These are phyloP conservation scores for Daedaleopsis nitida DNA, from an alignment of 768 basidiomycete genomes.

Conservation along the genomic window DNA sequence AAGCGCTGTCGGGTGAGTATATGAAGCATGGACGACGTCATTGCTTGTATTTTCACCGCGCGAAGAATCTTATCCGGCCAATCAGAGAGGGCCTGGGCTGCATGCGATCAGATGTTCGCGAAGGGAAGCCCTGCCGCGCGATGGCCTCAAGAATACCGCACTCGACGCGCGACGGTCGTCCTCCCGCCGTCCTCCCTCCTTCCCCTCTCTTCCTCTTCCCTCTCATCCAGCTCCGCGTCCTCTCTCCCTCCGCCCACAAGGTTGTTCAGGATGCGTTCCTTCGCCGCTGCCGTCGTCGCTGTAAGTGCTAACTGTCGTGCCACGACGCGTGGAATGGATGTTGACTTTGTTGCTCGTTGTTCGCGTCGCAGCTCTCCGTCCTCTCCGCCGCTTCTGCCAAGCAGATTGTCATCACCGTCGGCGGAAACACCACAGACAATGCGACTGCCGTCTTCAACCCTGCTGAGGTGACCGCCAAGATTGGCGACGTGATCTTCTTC, in stretches of 20 bases:
- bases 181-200: neutral
- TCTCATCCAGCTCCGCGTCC: conserved; percentile 21
- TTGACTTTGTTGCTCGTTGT: neutral
- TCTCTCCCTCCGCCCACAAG: conserved; percentile 10
- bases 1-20: neutral
- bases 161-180: neutral
- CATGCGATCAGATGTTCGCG: neutral
- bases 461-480: conserved; percentile 40
- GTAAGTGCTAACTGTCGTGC: conserved; percentile 18
- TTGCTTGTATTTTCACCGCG: neutral
- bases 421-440: conserved; percentile 46
- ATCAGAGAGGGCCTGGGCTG: neutral
- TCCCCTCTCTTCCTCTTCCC: conserved; percentile 8
- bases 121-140: neutral
- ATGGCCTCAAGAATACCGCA: neutral
- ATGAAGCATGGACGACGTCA: neutral
- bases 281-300: conserved; percentile 18
- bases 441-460: conserved; percentile 50
- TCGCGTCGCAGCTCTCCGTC: conserved; percentile 13
- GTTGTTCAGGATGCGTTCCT: conserved; percentile 25
- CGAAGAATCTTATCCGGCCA: neutral
- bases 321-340: too few relatives aligned
- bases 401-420: conserved; percentile 46
- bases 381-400: conserved; percentile 34
- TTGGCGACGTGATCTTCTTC: conserved; percentile 55